Evolutionary conservation across 495 filamentous ascomycete genomes (phyloP).

Genomic region (Glutinoglossum americanum): DNA sequence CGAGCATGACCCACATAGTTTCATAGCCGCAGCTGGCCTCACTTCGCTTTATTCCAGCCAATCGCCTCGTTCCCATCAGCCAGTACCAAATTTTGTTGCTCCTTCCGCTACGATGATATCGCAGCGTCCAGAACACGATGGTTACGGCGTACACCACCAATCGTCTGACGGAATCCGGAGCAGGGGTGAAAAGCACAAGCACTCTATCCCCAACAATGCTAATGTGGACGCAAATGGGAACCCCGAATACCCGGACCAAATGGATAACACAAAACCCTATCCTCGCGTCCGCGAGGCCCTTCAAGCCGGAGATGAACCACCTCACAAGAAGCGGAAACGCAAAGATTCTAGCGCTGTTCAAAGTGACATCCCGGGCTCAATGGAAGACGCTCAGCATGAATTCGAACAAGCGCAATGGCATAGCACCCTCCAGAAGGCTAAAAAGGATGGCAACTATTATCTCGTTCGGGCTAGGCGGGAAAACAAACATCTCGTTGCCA

Average conservation of each 20-base stretch:
- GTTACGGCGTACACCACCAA: background rate
- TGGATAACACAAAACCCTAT: background rate
- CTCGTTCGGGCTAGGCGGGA: constrained; percentile 16
- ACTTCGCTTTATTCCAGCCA: background rate
- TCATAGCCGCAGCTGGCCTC: background rate
- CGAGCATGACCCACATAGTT: background rate
- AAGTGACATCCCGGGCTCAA: constrained; percentile 6
- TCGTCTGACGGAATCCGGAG: background rate
- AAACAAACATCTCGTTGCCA: constrained; percentile 16
- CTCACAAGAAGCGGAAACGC: background rate
- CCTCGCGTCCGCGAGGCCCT: background rate
- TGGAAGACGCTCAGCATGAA: constrained; percentile 15
- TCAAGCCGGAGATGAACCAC: background rate
- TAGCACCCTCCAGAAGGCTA: constrained; percentile 18
- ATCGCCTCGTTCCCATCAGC: background rate
- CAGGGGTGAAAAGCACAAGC: background rate
- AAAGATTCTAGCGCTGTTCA: background rate
- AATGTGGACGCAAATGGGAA: background rate
- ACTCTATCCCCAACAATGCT: background rate
- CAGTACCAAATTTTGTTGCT: background rate
- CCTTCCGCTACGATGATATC: background rate
- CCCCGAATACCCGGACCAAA: background rate
- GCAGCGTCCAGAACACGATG: background rate
- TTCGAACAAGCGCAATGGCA: constrained; percentile 18
- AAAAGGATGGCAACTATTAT: constrained; percentile 16